Evolutionary conservation across 768 basidiomycete species (phyloP).

Genomic region (Pulveroboletus sp.): DNA sequence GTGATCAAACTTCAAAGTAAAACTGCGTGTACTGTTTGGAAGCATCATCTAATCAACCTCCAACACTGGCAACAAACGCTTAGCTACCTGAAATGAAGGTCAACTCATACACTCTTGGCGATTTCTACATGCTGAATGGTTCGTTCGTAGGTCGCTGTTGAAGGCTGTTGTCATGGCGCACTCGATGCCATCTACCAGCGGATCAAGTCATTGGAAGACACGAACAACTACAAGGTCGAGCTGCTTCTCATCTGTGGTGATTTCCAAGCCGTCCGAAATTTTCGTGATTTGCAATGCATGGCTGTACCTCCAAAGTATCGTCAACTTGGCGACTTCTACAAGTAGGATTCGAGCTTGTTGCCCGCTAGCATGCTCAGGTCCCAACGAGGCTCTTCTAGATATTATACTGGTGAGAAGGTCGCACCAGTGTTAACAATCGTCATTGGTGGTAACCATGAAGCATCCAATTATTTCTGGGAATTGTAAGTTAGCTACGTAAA

Average conservation of each 20-base stretch:
- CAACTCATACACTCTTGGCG: not conserved
- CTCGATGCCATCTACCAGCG: slow-evolving; percentile 84
- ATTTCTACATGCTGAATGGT: slow-evolving; percentile 1
- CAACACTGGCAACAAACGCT: not conserved
- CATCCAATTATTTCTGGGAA: slow-evolving; percentile 96
- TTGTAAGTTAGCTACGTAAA: slow-evolving; percentile 51
- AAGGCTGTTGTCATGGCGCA: slow-evolving; percentile 95
- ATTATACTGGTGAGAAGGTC: slow-evolving; percentile 79
- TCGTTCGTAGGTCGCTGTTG: slow-evolving; percentile 67
- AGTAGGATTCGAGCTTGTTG: slow-evolving; percentile 37
- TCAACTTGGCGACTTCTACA: slow-evolving; percentile 79
- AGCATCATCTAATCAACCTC: no score
- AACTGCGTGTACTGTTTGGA: no score
- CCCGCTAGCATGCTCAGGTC: not conserved
- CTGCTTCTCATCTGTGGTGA: slow-evolving; percentile 93
- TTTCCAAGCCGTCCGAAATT: slow-evolving; percentile 90
- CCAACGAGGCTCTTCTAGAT: slow-evolving; percentile 42
- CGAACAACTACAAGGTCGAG: slow-evolving; percentile 69
- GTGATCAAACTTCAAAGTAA: not conserved
- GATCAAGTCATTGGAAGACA: slow-evolving; percentile 58
- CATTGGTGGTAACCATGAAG: slow-evolving; percentile 98
- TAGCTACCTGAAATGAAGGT: slow-evolving; percentile 26
- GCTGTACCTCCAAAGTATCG: slow-evolving; percentile 90
- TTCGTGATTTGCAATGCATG: slow-evolving; percentile 83
- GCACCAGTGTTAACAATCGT: slow-evolving; percentile 90